phyloP scores from a whole-genome alignment of 176 grass and related monocot species.

The Bromus sterilis region DNA sequence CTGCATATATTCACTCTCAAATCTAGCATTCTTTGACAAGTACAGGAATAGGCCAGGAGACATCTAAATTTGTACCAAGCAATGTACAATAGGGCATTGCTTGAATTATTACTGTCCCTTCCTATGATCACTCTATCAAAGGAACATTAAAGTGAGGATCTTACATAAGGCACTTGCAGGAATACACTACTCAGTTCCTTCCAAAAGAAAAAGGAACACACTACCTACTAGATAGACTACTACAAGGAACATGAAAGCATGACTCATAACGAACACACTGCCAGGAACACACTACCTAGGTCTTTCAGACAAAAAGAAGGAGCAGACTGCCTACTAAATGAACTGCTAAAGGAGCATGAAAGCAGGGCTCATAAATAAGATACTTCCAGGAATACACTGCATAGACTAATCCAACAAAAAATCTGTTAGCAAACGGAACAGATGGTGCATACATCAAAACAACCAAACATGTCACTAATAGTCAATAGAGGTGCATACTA shows the following conservation, averaged over 20 bases:
- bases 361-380: neutral
- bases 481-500: neutral
- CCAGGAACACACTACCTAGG: neutral
- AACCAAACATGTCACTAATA: neutral
- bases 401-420: neutral
- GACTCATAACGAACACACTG: neutral
- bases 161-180: neutral
- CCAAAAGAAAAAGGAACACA: neutral
- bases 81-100: neutral
- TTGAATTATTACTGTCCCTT: constrained; percentile 1
- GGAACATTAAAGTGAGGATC: constrained; percentile 4
- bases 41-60: neutral
- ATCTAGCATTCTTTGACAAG: neutral
- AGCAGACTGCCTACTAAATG: neutral
- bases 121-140: constrained; percentile 10
- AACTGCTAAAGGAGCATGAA: neutral
- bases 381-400: neutral
- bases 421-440: neutral
- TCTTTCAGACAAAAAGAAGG: neutral
- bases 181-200: neutral
- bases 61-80: neutral
- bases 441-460: neutral
- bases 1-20: neutral
- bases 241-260: constrained; percentile 7
- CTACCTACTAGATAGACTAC: neutral